A percentile compares a stretch with the other conserved stretches of the same genome.
These are phyloP conservation scores for Lasiosphaeriaceae sp. DNA, from an alignment of 495 filamentous ascomycete species.

Conservation along the genomic window DNA sequence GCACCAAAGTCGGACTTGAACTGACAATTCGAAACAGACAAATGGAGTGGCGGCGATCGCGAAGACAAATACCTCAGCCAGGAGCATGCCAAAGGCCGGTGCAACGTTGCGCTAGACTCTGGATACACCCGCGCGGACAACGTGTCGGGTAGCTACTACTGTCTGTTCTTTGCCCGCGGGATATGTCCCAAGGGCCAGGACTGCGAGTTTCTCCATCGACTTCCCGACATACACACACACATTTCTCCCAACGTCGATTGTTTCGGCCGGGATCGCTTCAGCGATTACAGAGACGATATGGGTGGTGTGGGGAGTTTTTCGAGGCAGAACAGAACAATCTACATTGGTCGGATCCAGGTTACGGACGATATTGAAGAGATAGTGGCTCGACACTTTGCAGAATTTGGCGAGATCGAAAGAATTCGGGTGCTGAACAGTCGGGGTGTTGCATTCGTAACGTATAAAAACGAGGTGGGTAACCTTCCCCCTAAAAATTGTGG, in stretches of 20 bases:
- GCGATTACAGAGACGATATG: constrained; percentile 93
- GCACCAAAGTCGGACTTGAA: no score
- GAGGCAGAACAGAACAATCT: constrained; percentile 88
- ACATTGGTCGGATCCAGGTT: constrained; percentile 89
- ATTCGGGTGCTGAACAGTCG: constrained; percentile 84
- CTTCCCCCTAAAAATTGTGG: background rate
- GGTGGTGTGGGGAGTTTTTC: constrained; percentile 88
- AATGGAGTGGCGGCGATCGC: constrained; percentile 90
- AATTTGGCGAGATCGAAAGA: constrained; percentile 76
- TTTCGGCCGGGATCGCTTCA: constrained; percentile 85
- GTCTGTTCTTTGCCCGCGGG: constrained; percentile 75
- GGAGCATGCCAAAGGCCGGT: constrained; percentile 64
- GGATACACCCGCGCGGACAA: constrained; percentile 90
- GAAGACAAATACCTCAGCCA: constrained; percentile 86
- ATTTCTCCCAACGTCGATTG: constrained; percentile 89
- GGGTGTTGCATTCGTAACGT: constrained; percentile 90
- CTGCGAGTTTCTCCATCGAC: constrained; percentile 90
- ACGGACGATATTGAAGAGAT: constrained; percentile 98
- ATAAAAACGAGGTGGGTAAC: constrained; percentile 60
- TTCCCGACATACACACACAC: constrained; percentile 77
- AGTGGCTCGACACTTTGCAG: constrained; percentile 87
- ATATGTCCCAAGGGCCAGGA: constrained; percentile 69
- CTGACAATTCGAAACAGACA: constrained; percentile 47
- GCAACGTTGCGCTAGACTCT: constrained; percentile 74
- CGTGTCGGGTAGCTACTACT: constrained; percentile 74